Base-by-base conservation (phyloP, 805 yeast species). In the Saccharomycopsis sp. region DNA sequence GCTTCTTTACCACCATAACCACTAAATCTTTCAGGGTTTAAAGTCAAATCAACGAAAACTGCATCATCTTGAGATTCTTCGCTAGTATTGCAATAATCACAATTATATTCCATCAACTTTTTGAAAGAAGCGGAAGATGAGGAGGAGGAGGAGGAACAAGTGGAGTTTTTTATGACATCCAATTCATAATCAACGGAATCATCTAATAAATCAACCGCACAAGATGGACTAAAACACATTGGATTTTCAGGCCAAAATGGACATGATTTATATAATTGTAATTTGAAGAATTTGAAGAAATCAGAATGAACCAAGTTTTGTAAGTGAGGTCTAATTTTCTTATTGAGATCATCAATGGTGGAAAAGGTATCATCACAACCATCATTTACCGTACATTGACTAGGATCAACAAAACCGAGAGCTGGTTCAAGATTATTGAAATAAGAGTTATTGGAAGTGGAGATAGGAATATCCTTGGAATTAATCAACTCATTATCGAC, bases 1-100 rank as follows among this genome's bases (percentile, higher is more conserved):
- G 96, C 85, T 53, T 92, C 95, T 37, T 79, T 76, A 23, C 98
- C 98, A 25, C 87, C 82, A 55, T 92, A 92, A 0, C 98, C 98
- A 0, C 98, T 94, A 63, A 84, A 92, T 53, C 97, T 69, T 60
- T 92, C 99, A 1, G 95, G 96, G 55, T 94, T 94, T 40, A 82
- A 84, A 17, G 79, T 67, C 42, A 92, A 69, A 53, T 88, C 86
- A 21, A 92, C 95, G 52, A 80, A 79, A 1, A 86, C 96, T 40
- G 87, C 77, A 45, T 76, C 71, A 51, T 75, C 74, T 49, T 70
- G 74, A 34, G 71, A 69, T 36, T 67, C 69, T 38, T 58, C 72
- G 51, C 76, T 84, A 29, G 78, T 61, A 54, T 78, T 83, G 54
- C 84, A 77, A 62, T 80, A 83, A 52, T 79, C 84, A 42, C 70